Base-by-base conservation (phyloP, 1,139 yeast species). In the Saccharomyces pastorianus region DNA sequence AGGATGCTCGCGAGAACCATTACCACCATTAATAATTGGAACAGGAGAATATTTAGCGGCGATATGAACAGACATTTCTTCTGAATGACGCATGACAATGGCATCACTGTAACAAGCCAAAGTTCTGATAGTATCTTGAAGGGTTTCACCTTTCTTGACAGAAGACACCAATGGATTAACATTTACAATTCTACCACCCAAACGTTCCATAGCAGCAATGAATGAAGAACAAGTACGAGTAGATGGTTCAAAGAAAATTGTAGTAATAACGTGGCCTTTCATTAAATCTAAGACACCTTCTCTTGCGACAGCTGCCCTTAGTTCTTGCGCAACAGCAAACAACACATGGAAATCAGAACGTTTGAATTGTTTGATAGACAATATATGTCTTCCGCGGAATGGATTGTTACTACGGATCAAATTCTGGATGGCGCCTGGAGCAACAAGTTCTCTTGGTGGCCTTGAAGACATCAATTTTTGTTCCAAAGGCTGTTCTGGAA, bases 161-260 rank as follows among this genome's bases (percentile, higher is more conserved):
- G 97, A 89, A 23, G 98, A 90, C 48, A 93, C 79, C 58, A 81
- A 82, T 57, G 95, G 87, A 61, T 88, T 79, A 61, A 95, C 86
- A 53, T 95, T 82, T 63, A 95, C 88, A 62, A 91, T 96, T 73
- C 96, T 84, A 70, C 99, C 99, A 72, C 99, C 99, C 66, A 95
- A 80, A 77, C 99, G 87, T 79, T 95, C 98, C 99, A 95, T 95
- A 58, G 99, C 99, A 64, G 97, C 96, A 72, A 95, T 96, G 71
- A 95, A 95, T 1, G 98, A 91, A 26, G 97, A 84, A 17, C 95
- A 82, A 32, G 99, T 95, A 74, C 99, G 83, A 49, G 99, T 95
- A 9, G 97, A 89, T 64, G 99, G 99, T 76, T 95, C 99, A 72
- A 90, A 95, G 77, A 95, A 95, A 79, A 95, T 85, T 26, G 98